A percentile compares a stretch with the other conserved stretches of the same genome.
These are phyloP conservation scores for Ophiostoma sp. DNA, from an alignment of 2,329 filamentous ascomycete genomes.

Conservation along the genomic window DNA sequence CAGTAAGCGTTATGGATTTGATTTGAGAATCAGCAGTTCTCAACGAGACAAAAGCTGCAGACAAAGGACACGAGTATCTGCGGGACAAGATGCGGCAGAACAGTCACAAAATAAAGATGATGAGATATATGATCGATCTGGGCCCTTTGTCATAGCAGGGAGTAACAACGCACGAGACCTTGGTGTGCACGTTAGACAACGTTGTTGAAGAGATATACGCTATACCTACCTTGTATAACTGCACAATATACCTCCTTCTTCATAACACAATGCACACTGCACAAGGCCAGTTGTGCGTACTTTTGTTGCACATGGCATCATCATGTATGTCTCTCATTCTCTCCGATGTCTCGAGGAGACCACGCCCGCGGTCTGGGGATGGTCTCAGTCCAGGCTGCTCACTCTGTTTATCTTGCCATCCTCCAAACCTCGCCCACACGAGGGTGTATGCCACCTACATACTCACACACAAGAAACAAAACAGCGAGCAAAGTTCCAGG, in stretches of 20 bases:
- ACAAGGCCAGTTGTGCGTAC: background rate
- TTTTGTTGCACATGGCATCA: slow-evolving; percentile 3
- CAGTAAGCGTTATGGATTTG: background rate
- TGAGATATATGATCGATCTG: slow-evolving; percentile 7
- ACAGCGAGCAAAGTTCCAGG: slow-evolving; percentile 23
- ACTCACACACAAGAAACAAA: slow-evolving; percentile 5
- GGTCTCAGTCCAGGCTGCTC: background rate
- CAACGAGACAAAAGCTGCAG: no score
- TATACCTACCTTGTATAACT: background rate
- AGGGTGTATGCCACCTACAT: background rate
- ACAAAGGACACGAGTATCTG: background rate
- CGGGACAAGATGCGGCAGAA: background rate
- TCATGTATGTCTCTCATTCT: slow-evolving; percentile 13
- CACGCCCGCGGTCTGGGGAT: slow-evolving; percentile 8
- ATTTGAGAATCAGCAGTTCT: background rate
- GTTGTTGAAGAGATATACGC: background rate
- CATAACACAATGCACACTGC: slow-evolving; percentile 9
- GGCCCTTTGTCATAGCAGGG: background rate
- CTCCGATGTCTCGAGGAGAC: slow-evolving; percentile 9
- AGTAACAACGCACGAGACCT: background rate
- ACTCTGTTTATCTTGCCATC: background rate
- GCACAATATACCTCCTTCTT: background rate
- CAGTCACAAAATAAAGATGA: background rate
- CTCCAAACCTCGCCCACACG: no score
- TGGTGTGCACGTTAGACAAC: background rate